phyloP scores from a whole-genome alignment of 768 basidiomycete genomes.

The Hypholoma sublateritium region DNA sequence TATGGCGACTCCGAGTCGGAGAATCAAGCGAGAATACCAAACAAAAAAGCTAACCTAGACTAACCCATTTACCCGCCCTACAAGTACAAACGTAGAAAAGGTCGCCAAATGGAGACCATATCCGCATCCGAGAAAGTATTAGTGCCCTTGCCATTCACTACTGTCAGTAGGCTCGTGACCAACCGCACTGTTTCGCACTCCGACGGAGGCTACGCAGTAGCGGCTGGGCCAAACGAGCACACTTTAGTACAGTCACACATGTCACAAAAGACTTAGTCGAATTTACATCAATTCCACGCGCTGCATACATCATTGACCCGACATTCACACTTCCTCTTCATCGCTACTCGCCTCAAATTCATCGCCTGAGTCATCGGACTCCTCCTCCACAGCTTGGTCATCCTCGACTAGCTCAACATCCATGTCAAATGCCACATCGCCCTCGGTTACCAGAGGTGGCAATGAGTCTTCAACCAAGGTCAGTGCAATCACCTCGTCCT shows the following conservation, averaged over 20 bases:
- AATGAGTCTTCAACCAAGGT: not conserved
- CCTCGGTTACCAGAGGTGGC: not conserved
- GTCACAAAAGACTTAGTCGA: slow-evolving; percentile 20
- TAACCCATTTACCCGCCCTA: too few relatives aligned
- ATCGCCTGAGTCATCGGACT: not conserved
- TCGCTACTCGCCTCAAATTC: not conserved
- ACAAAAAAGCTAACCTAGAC: too few relatives aligned
- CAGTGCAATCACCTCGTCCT: not conserved
- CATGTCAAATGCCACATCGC: not conserved
- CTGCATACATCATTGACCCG: not conserved
- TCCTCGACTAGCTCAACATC: not conserved
- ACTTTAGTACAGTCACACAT: slow-evolving; percentile 16
- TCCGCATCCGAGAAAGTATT: too few relatives aligned
- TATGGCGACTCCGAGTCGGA: too few relatives aligned
- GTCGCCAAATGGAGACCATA: too few relatives aligned
- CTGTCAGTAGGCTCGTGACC: too few relatives aligned
- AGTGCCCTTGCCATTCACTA: too few relatives aligned
- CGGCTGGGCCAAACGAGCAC: slow-evolving; percentile 14
- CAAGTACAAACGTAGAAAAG: too few relatives aligned
- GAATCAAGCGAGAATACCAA: too few relatives aligned
- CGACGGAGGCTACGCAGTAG: slow-evolving; percentile 2
- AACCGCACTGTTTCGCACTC: not conserved
- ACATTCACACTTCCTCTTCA: not conserved
- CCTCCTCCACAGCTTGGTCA: not conserved
- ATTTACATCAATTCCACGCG: slow-evolving; percentile 1